phyloP scores from a whole-genome alignment of 495 filamentous ascomycete genomes.

The Acidomyces sp. region DNA sequence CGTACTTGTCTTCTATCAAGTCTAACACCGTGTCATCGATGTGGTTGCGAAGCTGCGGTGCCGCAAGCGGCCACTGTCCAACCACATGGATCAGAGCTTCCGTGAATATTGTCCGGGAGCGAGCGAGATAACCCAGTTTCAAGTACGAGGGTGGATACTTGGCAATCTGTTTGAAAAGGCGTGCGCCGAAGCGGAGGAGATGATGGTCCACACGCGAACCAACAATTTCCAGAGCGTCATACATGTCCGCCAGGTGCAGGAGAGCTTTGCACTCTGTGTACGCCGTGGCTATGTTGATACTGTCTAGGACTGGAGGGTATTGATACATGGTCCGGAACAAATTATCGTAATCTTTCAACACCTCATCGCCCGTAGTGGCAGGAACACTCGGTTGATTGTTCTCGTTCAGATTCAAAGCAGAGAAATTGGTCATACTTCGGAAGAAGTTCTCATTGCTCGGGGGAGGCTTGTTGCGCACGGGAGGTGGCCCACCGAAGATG shows the following conservation, averaged over 20 bases:
- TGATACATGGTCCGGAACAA: conserved; percentile 90
- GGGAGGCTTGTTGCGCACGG: conserved; percentile 41
- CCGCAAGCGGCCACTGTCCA: conserved; percentile 73
- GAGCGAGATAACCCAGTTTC: conserved; percentile 72
- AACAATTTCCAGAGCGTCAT: conserved; percentile 77
- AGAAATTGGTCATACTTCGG: conserved; percentile 68
- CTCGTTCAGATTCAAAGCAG: conserved; percentile 41
- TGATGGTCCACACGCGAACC: conserved; percentile 89
- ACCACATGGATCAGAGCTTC: conserved; percentile 87
- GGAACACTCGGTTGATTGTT: conserved; percentile 20
- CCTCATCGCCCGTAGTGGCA: conserved; percentile 46
- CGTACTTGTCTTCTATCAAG: conserved; percentile 80
- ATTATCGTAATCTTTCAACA: conserved; percentile 83
- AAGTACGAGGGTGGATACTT: conserved; percentile 88
- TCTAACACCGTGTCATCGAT: conserved; percentile 65
- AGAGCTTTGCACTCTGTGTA: conserved; percentile 87
- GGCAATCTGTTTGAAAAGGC: conserved; percentile 84
- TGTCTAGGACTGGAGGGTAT: conserved; percentile 64
- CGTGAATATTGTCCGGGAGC: conserved; percentile 73
- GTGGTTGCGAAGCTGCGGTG: conserved; percentile 51
- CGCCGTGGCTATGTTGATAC: conserved; percentile 72
- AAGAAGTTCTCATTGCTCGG: conserved; percentile 55
- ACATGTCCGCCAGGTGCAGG: conserved; percentile 73
- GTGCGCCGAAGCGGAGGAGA: conserved; percentile 73
- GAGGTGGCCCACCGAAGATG: conserved; percentile 38